Percentiles rank a stretch among this genome's conserved stretches.
phyloP scores from a whole-genome alignment of 176 grass and related monocot species.

The Raddia distichophylla region DNA sequence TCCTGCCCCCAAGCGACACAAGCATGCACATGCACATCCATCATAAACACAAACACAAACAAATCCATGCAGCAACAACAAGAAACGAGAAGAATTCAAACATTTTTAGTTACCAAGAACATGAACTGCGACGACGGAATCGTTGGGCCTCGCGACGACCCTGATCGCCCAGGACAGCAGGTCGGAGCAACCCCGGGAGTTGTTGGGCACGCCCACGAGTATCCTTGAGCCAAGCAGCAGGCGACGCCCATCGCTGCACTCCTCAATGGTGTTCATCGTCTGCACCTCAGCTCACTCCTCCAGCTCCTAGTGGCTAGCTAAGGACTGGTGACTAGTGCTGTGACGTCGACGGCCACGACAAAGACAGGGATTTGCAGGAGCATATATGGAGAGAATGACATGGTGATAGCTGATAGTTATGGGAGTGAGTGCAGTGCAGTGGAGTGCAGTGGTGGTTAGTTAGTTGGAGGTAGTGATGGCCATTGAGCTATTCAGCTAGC shows the following conservation, averaged over 20 bases:
- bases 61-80: background rate
- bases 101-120: constrained; percentile 59
- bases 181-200: constrained; percentile 60
- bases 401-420: constrained; percentile 31
- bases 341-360: constrained; percentile 44
- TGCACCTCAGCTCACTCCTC: background rate
- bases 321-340: constrained; percentile 2
- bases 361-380: constrained; percentile 61
- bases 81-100: background rate
- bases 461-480: constrained; percentile 59
- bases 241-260: constrained; percentile 35
- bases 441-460: constrained; percentile 30
- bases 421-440: constrained; percentile 8
- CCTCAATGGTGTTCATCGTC: constrained; percentile 77
- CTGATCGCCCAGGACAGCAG: constrained; percentile 86
- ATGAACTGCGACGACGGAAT: constrained; percentile 82
- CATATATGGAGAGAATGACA: constrained; percentile 6
- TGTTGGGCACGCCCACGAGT: constrained; percentile 71
- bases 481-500: constrained; percentile 31
- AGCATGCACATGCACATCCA: no score
- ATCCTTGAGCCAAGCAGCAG: constrained; percentile 52
- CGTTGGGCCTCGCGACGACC: constrained; percentile 62
- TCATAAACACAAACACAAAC: background rate
- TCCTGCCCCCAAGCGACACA: constrained; percentile 1
- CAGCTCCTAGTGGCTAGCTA: constrained; percentile 28